Conservation (phyloP, 345 rosid genomes). For the Cochlearia excelsa region DNA sequence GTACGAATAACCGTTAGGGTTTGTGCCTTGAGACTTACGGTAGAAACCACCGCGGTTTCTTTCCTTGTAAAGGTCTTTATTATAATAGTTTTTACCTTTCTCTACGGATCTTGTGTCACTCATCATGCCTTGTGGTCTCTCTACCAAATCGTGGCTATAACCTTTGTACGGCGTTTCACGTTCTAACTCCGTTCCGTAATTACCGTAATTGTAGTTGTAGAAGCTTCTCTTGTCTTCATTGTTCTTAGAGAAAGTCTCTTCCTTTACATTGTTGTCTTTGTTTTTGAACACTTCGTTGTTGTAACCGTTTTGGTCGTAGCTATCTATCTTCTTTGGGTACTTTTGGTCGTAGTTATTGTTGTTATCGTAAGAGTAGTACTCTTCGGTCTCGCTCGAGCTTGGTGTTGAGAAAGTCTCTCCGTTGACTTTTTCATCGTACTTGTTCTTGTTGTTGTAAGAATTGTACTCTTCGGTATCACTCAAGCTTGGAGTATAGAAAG, state of each 20-base stretch:
- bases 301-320: conserved; percentile 22
- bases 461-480: too few species aligned
- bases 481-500: too few species aligned
- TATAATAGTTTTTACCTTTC: conserved; percentile 39
- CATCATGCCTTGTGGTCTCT: conserved; percentile 39
- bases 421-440: conserved; percentile 21
- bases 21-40: conserved; percentile 21
- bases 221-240: conserved; percentile 24
- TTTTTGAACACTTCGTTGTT: conserved; percentile 1
- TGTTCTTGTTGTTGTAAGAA: background rate
- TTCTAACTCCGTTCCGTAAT: conserved; percentile 32
- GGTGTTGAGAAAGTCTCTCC: conserved; percentile 25
- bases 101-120: conserved; percentile 49
- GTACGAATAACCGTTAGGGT: conserved; percentile 30
- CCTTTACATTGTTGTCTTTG: conserved; percentile 8
- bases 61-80: conserved; percentile 31
- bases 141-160: conserved; percentile 27
- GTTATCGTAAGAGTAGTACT: too few species aligned
- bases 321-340: conserved; percentile 28
- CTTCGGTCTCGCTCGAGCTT: conserved; percentile 32
- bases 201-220: conserved; percentile 29
- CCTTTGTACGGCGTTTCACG: conserved; percentile 35
- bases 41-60: conserved; percentile 33
- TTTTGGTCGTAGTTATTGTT: conserved; percentile 17
- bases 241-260: conserved; percentile 23